Conservation (phyloP, 805 yeast species). For the Lipomyces orientalis region DNA sequence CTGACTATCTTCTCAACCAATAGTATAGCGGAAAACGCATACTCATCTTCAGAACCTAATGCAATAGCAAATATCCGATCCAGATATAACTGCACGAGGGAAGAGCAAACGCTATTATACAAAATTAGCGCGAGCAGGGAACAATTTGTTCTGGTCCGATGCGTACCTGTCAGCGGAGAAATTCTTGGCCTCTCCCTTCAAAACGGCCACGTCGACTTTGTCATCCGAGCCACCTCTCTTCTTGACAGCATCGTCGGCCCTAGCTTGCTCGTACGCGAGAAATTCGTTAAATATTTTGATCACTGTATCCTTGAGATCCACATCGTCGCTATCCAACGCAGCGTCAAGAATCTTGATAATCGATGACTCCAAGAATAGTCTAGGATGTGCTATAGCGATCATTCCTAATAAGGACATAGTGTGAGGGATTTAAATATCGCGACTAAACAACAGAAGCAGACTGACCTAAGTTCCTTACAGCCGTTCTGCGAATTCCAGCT, state of each 20-base stretch:
- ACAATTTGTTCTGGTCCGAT: not conserved
- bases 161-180: constrained; percentile 61
- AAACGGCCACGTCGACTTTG: constrained; percentile 55
- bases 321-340: constrained; percentile 52
- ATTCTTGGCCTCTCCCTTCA: constrained; percentile 60
- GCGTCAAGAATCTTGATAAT: constrained; percentile 61
- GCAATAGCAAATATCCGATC: constrained; percentile 56
- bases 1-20: constrained; percentile 62
- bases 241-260: constrained; percentile 32
- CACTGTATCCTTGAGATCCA: constrained; percentile 56
- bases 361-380: constrained; percentile 63
- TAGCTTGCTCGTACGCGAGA: constrained; percentile 52
- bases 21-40: constrained; percentile 58
- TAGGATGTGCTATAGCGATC: constrained; percentile 68
- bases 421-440: not conserved
- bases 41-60: constrained; percentile 52
- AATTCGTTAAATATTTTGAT: constrained; percentile 64
- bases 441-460: not conserved
- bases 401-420: constrained; percentile 44
- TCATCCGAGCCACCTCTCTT: constrained; percentile 58
- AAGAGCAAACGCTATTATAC: constrained; percentile 61
- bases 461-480: constrained; percentile 57
- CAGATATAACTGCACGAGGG: constrained; percentile 69
- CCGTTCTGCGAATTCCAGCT: constrained; percentile 53
- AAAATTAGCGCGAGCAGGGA: not conserved